A percentile compares a stretch with the other conserved stretches of the same genome.
Evolutionary conservation across 1,139 yeast species (phyloP).

Genomic region (Candida pseudoviswanathii): DNA sequence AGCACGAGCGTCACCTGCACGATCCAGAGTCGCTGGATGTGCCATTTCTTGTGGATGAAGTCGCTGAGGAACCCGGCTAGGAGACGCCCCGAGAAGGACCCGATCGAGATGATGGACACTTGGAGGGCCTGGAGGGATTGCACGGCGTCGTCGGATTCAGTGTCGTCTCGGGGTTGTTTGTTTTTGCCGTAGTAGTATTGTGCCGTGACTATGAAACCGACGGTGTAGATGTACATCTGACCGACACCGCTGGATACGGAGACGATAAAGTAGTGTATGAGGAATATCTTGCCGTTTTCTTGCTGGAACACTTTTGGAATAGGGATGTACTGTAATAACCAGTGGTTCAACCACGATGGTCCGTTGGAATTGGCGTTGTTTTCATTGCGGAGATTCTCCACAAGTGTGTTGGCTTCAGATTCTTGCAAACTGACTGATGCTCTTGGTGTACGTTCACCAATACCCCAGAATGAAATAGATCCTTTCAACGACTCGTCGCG

Average conservation of each 20-base stretch:
- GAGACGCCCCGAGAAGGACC: constrained; percentile 44
- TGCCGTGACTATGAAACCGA: constrained; percentile 48
- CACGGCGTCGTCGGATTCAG: constrained; percentile 24
- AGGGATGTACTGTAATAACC: constrained; percentile 1
- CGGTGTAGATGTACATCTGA: constrained; percentile 47
- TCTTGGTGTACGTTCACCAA: constrained; percentile 26
- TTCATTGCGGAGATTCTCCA: constrained; percentile 5
- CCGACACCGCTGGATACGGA: constrained; percentile 41
- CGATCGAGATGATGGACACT: constrained; percentile 44
- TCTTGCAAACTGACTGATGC: constrained; percentile 21
- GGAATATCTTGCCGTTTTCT: constrained; percentile 24
- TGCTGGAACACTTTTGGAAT: constrained; percentile 3
- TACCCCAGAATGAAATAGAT: constrained; percentile 43
- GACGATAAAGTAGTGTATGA: constrained; percentile 38
- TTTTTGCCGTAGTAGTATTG: constrained; percentile 30
- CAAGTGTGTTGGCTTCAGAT: constrained; percentile 12
- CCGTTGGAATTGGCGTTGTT: constrained; percentile 1
- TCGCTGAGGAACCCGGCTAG: constrained; percentile 43
- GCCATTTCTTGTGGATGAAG: constrained; percentile 32
- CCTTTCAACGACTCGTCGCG: constrained; percentile 28
- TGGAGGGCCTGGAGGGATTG: constrained; percentile 44
- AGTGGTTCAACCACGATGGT: background rate
- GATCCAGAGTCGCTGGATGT: constrained; percentile 45
- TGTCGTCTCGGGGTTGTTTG: constrained; percentile 9
- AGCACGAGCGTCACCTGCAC: constrained; percentile 30